Conservation (phyloP, 345 rosid species). For the Syzygium jambos region DNA sequence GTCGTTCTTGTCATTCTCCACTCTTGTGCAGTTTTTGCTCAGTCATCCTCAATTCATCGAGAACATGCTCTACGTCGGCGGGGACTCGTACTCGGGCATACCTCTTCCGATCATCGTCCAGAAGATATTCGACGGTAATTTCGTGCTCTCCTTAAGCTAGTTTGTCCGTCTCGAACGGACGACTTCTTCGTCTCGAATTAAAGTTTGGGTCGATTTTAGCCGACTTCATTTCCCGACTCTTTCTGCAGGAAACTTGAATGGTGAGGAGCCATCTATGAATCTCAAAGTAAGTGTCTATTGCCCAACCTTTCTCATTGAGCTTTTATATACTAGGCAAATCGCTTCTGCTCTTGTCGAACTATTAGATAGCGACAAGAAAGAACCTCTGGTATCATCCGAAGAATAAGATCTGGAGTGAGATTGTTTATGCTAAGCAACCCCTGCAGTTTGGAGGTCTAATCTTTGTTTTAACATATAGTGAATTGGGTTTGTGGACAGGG, state of each 20-base stretch:
- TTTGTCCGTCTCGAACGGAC: background rate
- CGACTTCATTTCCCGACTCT: background rate
- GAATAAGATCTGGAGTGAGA: background rate
- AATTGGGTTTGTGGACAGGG: conserved; percentile 7
- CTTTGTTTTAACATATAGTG: background rate
- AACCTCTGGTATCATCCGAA: background rate
- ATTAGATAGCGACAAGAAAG: background rate
- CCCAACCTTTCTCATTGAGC: background rate
- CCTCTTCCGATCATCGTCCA: conserved; percentile 23
- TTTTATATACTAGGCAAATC: background rate
- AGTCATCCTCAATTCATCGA: conserved; percentile 14
- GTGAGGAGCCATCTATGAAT: conserved; percentile 11
- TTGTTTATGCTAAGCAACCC: background rate
- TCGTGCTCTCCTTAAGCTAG: background rate
- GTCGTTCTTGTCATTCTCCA: background rate
- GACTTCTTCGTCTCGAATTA: background rate
- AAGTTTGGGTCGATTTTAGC: background rate
- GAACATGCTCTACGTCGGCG: conserved; percentile 23
- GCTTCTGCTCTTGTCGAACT: background rate
- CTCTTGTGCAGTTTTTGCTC: conserved; percentile 8
- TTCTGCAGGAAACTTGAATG: conserved; percentile 12
- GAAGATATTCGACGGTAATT: conserved; percentile 15
- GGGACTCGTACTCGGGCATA: conserved; percentile 31
- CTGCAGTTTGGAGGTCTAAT: background rate
- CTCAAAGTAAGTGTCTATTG: conserved; percentile 5